Evolutionary conservation across 495 filamentous ascomycete genomes (phyloP).

Genomic region (Umbilicaria muhlenbergii): DNA sequence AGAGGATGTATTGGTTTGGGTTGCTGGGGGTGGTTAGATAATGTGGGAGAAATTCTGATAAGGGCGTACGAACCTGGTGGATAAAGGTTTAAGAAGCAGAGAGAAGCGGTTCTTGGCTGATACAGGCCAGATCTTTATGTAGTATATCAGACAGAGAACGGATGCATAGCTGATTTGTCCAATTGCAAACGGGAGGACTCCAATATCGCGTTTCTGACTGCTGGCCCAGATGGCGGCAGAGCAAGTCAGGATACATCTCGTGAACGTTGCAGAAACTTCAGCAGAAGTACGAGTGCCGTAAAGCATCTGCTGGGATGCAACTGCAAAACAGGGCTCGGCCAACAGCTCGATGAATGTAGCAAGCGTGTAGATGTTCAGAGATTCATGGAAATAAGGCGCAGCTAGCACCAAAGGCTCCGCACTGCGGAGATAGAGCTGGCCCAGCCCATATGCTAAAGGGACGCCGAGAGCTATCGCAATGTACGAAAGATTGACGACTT

Average conservation of each 20-base stretch:
- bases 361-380: constrained; percentile 53
- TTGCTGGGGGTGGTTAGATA: constrained; percentile 14
- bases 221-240: constrained; percentile 42
- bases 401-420: constrained; percentile 35
- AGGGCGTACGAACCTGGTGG: neutral
- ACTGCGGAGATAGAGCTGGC: constrained; percentile 45
- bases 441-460: constrained; percentile 42
- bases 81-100: constrained; percentile 30
- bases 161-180: constrained; percentile 70
- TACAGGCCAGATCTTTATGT: constrained; percentile 26
- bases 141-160: constrained; percentile 52
- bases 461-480: constrained; percentile 56
- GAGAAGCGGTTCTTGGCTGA: constrained; percentile 38
- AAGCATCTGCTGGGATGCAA: constrained; percentile 62
- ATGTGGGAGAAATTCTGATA: constrained; percentile 22
- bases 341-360: constrained; percentile 69
- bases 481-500: constrained; percentile 78
- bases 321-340: constrained; percentile 71
- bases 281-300: constrained; percentile 67
- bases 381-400: constrained; percentile 43
- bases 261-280: constrained; percentile 62
- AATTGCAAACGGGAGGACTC: constrained; percentile 76
- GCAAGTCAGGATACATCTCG: constrained; percentile 60
- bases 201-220: constrained; percentile 31
- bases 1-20: constrained; percentile 32